A percentile compares a stretch with the other conserved stretches of the same genome.
phyloP scores from a whole-genome alignment of 2,329 filamentous ascomycete species.

The Calonectria hawksworthii region DNA sequence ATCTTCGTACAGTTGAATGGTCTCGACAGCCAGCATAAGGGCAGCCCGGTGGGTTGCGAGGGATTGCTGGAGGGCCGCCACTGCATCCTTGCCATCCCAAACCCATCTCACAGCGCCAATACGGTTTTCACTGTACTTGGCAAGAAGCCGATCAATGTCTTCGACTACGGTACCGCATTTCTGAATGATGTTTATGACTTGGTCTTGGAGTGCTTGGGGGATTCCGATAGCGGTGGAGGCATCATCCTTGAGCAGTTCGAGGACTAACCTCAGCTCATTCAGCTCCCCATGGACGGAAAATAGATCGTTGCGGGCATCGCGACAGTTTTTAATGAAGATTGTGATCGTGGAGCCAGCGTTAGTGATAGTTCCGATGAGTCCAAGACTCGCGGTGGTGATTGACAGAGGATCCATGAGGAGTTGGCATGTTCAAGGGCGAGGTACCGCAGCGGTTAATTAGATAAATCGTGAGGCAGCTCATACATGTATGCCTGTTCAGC shows the following conservation, averaged over 20 bases:
- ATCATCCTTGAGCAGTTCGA: constrained; percentile 5
- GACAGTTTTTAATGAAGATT: not conserved
- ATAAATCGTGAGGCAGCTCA: not conserved
- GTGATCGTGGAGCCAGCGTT: not conserved
- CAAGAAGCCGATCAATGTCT: not conserved
- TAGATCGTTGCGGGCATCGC: not conserved
- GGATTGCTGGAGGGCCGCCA: not conserved
- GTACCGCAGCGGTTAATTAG: not conserved
- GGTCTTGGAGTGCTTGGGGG: not conserved
- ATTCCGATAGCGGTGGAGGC: not conserved
- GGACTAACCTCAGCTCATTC: not conserved
- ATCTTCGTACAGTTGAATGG: not conserved
- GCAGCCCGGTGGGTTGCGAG: not conserved
- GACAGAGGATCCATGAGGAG: not conserved
- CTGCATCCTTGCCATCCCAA: constrained; percentile 7
- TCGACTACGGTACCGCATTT: not conserved
- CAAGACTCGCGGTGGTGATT: constrained; percentile 15
- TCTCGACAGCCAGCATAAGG: not conserved
- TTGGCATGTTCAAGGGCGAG: not conserved
- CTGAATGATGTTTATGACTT: not conserved
- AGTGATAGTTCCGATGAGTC: not conserved
- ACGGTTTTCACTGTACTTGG: not conserved
- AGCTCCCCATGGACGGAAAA: not conserved
- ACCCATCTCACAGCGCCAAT: not conserved
- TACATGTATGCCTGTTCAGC: not conserved